Base-by-base conservation (phyloP, 345 rosid genomes). In the Eucalyptus caleyi region DNA sequence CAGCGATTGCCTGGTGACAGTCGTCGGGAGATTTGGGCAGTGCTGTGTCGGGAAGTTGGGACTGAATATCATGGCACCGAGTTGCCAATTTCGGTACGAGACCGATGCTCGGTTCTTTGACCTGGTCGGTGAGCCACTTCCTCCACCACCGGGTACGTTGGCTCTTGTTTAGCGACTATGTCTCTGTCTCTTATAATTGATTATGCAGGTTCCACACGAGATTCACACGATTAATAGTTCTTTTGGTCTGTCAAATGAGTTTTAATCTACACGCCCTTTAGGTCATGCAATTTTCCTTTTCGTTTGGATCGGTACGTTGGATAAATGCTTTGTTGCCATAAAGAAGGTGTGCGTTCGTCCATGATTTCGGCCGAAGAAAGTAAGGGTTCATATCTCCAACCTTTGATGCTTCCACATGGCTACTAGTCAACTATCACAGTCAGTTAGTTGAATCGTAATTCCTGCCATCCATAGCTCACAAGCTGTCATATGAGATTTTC, bases 11-110 rank as follows among this genome's bases (percentile, higher is more conserved):
- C 37, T 65, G 19, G 18, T 62, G 72, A 62, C 0, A 62, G 72
- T 30, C 1, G 1, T 30, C 9, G 34, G 0, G 9, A 62, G 0
- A 4, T 3, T 62, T 32, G 4, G 18, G 72, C 8, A 30, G 16
- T 62, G 72, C 37, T 62, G 37, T n/a, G 18, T 3, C 21, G 23
- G 42, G 80, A 16, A 16, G 80, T 4, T 16, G 11, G 80, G 80
- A 32, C 23, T 3, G 23, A 16, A 6, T 6, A 8, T 67, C 80
- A 67, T 16, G 40, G 40, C 80, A 1, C 40, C 80, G 1, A 67
- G 80, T 67, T 67, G 80, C 80, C 40, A 4, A 6, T 67, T 67
- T 11, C 40, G 23, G 40, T 67, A 67, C 11, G 80, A 67, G 80
- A 67, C 40, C 11, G 3, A 32, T 30, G 9, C 0, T 67, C 40